phyloP scores from a whole-genome alignment of 495 filamentous ascomycete species.

The Geoglossum glabrum region DNA sequence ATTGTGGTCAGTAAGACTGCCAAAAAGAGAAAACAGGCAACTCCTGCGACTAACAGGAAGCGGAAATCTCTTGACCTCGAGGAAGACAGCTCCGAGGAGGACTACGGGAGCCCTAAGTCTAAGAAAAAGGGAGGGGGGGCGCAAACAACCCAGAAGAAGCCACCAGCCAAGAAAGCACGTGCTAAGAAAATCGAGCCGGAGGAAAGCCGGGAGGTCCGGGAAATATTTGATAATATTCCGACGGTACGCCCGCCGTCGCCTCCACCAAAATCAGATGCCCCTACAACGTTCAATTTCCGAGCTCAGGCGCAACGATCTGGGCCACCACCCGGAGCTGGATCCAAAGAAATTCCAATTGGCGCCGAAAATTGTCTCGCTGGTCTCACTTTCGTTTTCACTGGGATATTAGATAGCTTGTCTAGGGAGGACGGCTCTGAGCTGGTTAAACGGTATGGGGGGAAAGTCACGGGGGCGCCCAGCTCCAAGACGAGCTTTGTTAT shows the following conservation, averaged over 20 bases:
- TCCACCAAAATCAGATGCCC: conserved; percentile 33
- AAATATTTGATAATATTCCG: conserved; percentile 76
- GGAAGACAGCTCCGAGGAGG: conserved; percentile 25
- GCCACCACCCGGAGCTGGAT: conserved; percentile 39
- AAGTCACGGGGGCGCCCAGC: conserved; percentile 67
- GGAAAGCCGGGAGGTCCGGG: conserved; percentile 47
- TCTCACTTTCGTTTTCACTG: conserved; percentile 95
- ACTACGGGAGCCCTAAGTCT: conserved; percentile 6
- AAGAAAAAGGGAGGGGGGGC: not conserved
- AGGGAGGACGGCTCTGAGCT: conserved; percentile 73
- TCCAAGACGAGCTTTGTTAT: conserved; percentile 88
- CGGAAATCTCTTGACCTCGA: conserved; percentile 20
- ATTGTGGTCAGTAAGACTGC: conserved; percentile 17
- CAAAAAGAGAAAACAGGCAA: conserved; percentile 21
- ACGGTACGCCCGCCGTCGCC: conserved; percentile 64
- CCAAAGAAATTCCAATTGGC: conserved; percentile 58
- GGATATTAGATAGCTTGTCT: conserved; percentile 54
- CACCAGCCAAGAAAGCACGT: conserved; percentile 18
- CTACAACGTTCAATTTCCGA: conserved; percentile 51
- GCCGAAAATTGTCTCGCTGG: conserved; percentile 82
- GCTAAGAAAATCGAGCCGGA: conserved; percentile 28
- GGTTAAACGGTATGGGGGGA: conserved; percentile 85
- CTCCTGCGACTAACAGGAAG: conserved; percentile 7
- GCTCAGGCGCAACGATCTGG: conserved; percentile 28
- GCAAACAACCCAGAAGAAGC: conserved; percentile 11